Percentiles rank a stretch among this genome's conserved stretches.
Conservation (phyloP, 331 rosid genomes). For the Malus hybrid region DNA sequence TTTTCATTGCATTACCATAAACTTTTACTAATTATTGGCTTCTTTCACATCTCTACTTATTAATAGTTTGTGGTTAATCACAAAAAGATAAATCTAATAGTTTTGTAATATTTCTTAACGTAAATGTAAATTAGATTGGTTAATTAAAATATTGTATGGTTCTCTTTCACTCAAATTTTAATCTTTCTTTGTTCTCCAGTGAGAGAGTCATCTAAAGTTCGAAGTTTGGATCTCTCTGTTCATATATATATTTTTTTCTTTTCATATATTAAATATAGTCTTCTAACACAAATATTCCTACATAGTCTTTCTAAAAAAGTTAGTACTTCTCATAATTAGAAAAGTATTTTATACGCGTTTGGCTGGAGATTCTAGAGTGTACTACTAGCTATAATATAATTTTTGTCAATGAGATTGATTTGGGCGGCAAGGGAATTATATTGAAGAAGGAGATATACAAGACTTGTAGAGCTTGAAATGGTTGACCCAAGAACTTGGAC, state of each 20-base stretch:
- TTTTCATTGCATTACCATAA: background rate
- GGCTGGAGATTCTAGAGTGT: background rate
- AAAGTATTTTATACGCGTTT: background rate
- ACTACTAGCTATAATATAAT: background rate
- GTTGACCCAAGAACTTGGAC: background rate
- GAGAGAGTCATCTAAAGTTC: rapidly evolving
- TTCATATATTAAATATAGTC: too few species aligned
- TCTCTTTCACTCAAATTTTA: background rate
- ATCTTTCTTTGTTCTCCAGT: too few species aligned
- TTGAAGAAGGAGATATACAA: background rate
- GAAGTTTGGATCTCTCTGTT: background rate
- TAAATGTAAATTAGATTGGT: too few species aligned
- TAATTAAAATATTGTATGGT: too few species aligned
- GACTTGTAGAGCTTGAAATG: background rate
- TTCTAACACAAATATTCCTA: too few species aligned
- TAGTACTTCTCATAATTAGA: background rate
- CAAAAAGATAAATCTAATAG: background rate
- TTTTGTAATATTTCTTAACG: background rate
- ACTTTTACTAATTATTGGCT: background rate
- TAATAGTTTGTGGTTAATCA: background rate
- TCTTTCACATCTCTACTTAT: background rate
- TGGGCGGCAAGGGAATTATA: background rate
- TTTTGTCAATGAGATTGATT: background rate
- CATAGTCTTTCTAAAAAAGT: too few species aligned
- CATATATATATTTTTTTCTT: background rate